Evolutionary conservation across 2,329 filamentous ascomycete genomes (phyloP).

Genomic region (Ceratocystis papillata): DNA sequence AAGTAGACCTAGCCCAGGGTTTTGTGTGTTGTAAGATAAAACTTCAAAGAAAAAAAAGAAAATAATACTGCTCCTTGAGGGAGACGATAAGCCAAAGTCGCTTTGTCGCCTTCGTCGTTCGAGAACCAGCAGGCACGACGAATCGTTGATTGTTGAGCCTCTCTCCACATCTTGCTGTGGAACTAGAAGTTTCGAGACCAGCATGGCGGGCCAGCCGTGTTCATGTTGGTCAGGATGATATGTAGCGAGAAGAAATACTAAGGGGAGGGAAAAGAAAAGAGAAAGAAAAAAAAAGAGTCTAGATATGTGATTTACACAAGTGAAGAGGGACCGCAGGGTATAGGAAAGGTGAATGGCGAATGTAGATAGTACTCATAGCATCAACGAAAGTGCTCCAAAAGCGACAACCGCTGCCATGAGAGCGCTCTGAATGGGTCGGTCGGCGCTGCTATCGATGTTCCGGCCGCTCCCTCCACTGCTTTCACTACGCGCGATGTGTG

Average conservation of each 20-base stretch:
- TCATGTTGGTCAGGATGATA: constrained; percentile 1
- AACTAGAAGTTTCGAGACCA: neutral
- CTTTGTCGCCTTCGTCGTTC: neutral
- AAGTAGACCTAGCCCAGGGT: neutral
- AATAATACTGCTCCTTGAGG: neutral
- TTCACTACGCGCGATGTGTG: constrained; percentile 1
- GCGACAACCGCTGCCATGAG: constrained; percentile 23
- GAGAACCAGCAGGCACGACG: neutral
- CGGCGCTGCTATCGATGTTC: constrained; percentile 24
- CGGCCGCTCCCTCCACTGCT: constrained; percentile 17
- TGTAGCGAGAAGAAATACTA: constrained; percentile 7
- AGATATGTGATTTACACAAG: neutral
- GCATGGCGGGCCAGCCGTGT: constrained; percentile 16
- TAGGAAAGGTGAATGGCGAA: neutral
- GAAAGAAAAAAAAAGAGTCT: neutral
- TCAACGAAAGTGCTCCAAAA: constrained; percentile 16
- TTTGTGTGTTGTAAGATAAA: constrained; percentile 2
- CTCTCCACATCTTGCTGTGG: neutral
- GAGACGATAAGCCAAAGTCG: neutral
- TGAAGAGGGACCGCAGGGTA: neutral
- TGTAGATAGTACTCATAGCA: neutral
- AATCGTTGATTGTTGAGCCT: neutral
- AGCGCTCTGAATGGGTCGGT: constrained; percentile 23
- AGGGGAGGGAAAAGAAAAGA: neutral
- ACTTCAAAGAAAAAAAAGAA: neutral